Conservation (phyloP, 108 stramenopile genomes). For the Nannochloropsis oceanica region DNA sequence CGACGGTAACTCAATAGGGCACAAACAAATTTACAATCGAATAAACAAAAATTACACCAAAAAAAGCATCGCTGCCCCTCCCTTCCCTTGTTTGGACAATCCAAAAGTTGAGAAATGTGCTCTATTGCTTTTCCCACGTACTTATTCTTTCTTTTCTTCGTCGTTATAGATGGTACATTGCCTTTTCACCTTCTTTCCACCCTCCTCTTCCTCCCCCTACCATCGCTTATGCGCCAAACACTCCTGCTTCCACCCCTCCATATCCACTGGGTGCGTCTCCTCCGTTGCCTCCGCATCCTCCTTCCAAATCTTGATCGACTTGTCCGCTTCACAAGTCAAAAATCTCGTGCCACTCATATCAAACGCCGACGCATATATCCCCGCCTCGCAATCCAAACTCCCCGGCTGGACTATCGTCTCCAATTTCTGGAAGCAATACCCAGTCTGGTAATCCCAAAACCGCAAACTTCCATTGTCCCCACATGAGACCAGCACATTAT, state of each 20-base stretch:
- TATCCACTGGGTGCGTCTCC: constrained; percentile 84
- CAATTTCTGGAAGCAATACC: constrained; percentile 61
- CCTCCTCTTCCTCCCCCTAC: neutral
- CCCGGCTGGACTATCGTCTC: constrained; percentile 88
- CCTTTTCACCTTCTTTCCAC: neutral
- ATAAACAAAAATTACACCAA: neutral
- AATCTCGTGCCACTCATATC: constrained; percentile 93
- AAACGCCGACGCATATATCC: constrained; percentile 74
- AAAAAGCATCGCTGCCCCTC: neutral
- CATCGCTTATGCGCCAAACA: constrained; percentile 50
- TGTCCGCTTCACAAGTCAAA: constrained; percentile 95
- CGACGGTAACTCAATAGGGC: neutral
- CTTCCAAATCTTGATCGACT: constrained; percentile 98
- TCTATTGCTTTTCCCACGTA: no score
- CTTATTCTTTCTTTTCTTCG: neutral
- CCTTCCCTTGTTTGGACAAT: no score
- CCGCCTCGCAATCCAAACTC: constrained; percentile 89
- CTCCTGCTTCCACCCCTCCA: constrained; percentile 76
- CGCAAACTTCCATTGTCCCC: constrained; percentile 88
- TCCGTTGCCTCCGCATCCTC: constrained; percentile 78
- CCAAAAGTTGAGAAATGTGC: no score
- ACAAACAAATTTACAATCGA: neutral
- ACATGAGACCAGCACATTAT: constrained; percentile 84
- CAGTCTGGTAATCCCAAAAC: constrained; percentile 95
- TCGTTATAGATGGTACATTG: neutral